Evolutionary conservation across 2,329 filamentous ascomycete species (phyloP).

Genomic region (Monosporascus sp.): DNA sequence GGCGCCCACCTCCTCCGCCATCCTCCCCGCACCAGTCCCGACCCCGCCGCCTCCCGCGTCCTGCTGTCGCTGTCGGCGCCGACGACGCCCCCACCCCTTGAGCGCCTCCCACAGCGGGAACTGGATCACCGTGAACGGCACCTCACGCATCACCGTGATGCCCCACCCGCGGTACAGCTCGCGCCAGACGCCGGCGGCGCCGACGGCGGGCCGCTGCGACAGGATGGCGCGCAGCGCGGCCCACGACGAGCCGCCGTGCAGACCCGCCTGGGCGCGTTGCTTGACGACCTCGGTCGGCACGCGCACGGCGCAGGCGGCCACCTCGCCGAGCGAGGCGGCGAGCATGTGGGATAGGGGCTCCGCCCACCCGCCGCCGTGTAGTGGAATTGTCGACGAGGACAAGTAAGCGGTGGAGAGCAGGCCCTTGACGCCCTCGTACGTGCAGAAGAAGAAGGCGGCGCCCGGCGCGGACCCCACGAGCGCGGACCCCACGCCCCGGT

Average conservation of each 20-base stretch:
- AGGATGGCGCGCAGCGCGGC: constrained; percentile 67
- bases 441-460: constrained; percentile 95
- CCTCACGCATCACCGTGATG: constrained; percentile 90
- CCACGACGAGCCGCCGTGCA: constrained; percentile 66
- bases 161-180: constrained; percentile 90
- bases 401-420: constrained; percentile 35
- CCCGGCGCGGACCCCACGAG: constrained; percentile 88
- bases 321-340: constrained; percentile 79
- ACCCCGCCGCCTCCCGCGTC: no score
- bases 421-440: constrained; percentile 73
- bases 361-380: constrained; percentile 20
- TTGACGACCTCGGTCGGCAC: constrained; percentile 97
- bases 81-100: constrained; percentile 62
- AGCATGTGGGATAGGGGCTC: constrained; percentile 64
- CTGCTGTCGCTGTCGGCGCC: constrained; percentile 9
- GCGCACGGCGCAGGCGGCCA: constrained; percentile 85
- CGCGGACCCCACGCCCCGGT: constrained; percentile 84
- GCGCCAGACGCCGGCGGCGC: constrained; percentile 58
- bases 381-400: constrained; percentile 3
- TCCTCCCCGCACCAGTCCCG: constrained; percentile 11
- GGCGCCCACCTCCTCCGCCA: constrained; percentile 48
- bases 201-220: constrained; percentile 35
- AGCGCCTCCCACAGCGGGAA: constrained; percentile 95
- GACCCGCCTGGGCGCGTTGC: constrained; percentile 86
- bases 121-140: constrained; percentile 95